Evolutionary conservation across 495 filamentous ascomycete species (phyloP).

Genomic region (Penicillium daleae): DNA sequence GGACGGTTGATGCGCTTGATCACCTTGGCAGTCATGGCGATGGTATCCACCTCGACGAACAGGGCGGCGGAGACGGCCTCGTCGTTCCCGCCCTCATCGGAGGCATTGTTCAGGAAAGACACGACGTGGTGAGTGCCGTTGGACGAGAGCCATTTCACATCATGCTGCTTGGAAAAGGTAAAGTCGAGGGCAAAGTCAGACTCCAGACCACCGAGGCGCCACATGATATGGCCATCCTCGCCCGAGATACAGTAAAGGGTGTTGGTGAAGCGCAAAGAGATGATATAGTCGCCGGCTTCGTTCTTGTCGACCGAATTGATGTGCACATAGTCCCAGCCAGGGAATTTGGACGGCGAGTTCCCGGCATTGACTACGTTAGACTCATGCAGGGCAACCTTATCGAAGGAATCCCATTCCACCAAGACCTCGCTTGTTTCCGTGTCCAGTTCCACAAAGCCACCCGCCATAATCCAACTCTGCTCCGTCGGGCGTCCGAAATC

Average conservation of each 20-base stretch:
- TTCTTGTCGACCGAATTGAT: constrained; percentile 51
- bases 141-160: constrained; percentile 58
- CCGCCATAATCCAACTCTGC: constrained; percentile 41
- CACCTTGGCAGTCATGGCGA: constrained; percentile 49
- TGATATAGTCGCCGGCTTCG: constrained; percentile 56
- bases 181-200: constrained; percentile 51
- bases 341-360: constrained; percentile 21
- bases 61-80: constrained; percentile 54
- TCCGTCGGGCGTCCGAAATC: constrained; percentile 49
- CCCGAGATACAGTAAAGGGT: constrained; percentile 62
- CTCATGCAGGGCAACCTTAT: constrained; percentile 46
- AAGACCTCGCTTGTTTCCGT: constrained; percentile 48
- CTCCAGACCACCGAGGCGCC: constrained; percentile 57
- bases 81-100: constrained; percentile 44
- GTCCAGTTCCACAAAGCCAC: constrained; percentile 53
- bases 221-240: constrained; percentile 58
- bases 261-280: constrained; percentile 60
- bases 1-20: constrained; percentile 49
- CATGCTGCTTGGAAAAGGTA: constrained; percentile 63
- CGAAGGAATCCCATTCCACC: constrained; percentile 51
- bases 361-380: constrained; percentile 50
- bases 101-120: constrained; percentile 60
- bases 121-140: constrained; percentile 54
- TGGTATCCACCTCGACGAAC: constrained; percentile 54
- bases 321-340: constrained; percentile 49